Base-by-base conservation (phyloP, 371 early-diverging fungal species). In the Amoeboaphelidium protococcarum region DNA sequence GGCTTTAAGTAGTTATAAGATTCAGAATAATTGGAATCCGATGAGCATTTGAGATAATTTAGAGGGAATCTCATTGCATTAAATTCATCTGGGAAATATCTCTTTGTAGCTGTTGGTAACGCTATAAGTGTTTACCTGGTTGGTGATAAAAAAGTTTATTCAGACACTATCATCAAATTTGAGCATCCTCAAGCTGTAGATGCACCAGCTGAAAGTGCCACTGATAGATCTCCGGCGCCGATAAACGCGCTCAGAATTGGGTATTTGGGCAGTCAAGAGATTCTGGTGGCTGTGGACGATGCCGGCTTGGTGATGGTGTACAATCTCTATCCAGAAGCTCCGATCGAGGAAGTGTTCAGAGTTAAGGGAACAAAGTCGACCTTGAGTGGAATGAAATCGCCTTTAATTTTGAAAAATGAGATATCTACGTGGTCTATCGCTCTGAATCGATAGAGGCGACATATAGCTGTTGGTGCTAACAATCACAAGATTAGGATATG, bases 351-450 rank as follows among this genome's bases (percentile, higher is more conserved):
- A n/a, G n/a, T n/a, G n/a, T n/a, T n/a, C n/a, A n/a, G n/a, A n/a
- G n/a, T n/a, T n/a, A n/a, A n/a, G n/a, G n/a, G n/a, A n/a, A n/a
- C n/a, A n/a, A n/a, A n/a, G n/a, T n/a, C n/a, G 21, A 53, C 25
- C n/a, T 37, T 27, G 24, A 49, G 10, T 16, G 1, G 52, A 53
- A 26, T 1, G 13, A 13, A 10, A 31, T 47, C 47, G 19, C 22
- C 4, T 59, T 55, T 20, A 57, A 59, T 46, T 52, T 12, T 13
- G 52, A 48, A 54, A 43, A 25, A 58, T 4, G 57, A 50, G 0
- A 57, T 50, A 0, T 62, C 72, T 0, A 68, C 73, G 0, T 77
- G 78, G 76, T 73, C 74, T 2, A 57, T 75, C 25, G 72, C 75
- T 2, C 54, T 69, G 19, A 67, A 73, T 52, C 59, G 60, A 13